Evolutionary conservation across 140 eudicot genomes (phyloP), one percentile per base, ranked within the genome.

Genomic region (Flaveria floridana): DNA sequence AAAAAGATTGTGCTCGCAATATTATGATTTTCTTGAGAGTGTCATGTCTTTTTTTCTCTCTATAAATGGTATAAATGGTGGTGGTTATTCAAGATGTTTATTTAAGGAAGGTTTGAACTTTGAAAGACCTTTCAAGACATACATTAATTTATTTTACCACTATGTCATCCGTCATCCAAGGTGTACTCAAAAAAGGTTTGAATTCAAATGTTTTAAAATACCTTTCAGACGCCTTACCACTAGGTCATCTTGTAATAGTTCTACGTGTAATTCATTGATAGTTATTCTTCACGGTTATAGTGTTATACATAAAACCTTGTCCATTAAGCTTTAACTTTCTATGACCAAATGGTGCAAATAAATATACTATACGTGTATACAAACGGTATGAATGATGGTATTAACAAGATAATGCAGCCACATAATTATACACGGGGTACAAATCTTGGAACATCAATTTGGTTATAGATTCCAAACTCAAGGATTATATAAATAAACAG

Each of bases 401-500:
- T 9, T 3, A 30, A 48, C 76, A 71, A 16, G 19, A 18, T 52
- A 37, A 37, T 18, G 67, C 19, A 23, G 18, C 19, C 7, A 30
- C 41, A 55, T 39, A 15, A 34, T 53, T 37, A 66, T 66, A 71
- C 37, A 11, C 37, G 5, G 51, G 18, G 18, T 63, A 42, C 41
- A 50, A 13, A 74, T 46, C 64, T 63, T 16, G 39, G 15, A 46
- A 63, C 52, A 63, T 13, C 26, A 14, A 28, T 50, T 26, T 6
- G 2, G 46, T 70, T 51, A 34, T 34, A 28, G 72, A 51, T 68
- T 68, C 34, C 30, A 21, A 44, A 68, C 56, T 68, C 11, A 4
- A 68, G 12, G 26, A 4, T n/a, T 4, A 52, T 61, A 68, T 59
- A 73, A 25, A 64, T 64, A 14, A 64, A 62, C 44, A 58, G 16